Conservation (phyloP, 768 basidiomycete genomes). For the Fistulinella prunicolor region DNA sequence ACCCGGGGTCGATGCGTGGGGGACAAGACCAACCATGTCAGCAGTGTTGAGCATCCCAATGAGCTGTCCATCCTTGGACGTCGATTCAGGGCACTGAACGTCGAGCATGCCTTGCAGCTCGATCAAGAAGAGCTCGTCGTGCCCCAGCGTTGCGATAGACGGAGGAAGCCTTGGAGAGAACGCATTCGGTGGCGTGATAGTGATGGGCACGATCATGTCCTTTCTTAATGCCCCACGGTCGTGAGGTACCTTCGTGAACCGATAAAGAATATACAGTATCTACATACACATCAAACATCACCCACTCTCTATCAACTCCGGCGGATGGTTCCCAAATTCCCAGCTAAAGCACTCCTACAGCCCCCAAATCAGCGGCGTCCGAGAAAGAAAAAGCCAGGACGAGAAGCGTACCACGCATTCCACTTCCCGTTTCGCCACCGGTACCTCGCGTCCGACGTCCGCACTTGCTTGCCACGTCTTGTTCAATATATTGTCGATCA, state of each 20-base stretch:
- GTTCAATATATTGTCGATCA: conserved; percentile 71
- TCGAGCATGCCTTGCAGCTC: conserved; percentile 86
- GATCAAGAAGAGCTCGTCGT: conserved; percentile 77
- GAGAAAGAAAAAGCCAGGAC: background rate
- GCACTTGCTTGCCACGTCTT: conserved; percentile 67
- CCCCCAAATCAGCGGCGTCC: background rate
- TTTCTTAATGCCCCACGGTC: background rate
- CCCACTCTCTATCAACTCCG: conserved; percentile 2
- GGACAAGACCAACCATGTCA: conserved; percentile 56
- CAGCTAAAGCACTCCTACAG: conserved; percentile 65
- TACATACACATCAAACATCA: too few relatives aligned
- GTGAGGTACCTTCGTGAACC: too few relatives aligned
- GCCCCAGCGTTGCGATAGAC: conserved; percentile 66
- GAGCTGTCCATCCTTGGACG: conserved; percentile 63
- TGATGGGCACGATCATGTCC: conserved; percentile 66
- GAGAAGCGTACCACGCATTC: conserved; percentile 65
- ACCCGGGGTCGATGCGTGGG: background rate
- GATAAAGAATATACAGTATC: too few relatives aligned
- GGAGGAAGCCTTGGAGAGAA: conserved; percentile 50
- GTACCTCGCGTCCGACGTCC: conserved; percentile 64
- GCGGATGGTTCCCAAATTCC: conserved; percentile 56
- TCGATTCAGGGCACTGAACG: conserved; percentile 50
- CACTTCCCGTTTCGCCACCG: conserved; percentile 47
- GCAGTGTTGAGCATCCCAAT: conserved; percentile 76
- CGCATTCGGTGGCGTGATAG: conserved; percentile 34